phyloP scores from a whole-genome alignment of 768 basidiomycete species.

The Hebeloma cylindrosporum region DNA sequence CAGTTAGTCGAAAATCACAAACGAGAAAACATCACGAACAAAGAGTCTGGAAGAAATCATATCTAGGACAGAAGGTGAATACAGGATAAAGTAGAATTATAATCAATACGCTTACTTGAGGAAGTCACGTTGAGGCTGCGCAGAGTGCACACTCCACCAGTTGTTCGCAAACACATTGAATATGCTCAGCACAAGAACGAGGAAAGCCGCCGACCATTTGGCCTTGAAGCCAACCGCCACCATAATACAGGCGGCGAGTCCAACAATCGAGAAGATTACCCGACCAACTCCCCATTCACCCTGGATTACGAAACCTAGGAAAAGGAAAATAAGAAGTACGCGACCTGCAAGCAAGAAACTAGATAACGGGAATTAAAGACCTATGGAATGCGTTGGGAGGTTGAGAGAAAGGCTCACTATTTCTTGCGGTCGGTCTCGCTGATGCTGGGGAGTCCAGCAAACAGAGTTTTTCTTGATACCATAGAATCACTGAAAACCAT shows the following conservation, averaged over 20 bases:
- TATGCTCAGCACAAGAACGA: conserved; percentile 85
- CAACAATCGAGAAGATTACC: conserved; percentile 84
- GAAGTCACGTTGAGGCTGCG: conserved; percentile 97
- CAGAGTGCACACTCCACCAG: conserved; percentile 93
- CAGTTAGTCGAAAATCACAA: conserved; percentile 6
- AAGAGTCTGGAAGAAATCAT: conserved; percentile 99
- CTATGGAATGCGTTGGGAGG: not conserved
- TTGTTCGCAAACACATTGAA: conserved; percentile 99
- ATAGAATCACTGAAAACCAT: conserved; percentile 99
- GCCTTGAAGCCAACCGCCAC: conserved; percentile 99
- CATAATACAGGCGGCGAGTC: conserved; percentile 91
- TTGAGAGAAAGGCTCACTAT: conserved; percentile 63
- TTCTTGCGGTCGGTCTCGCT: conserved; percentile 97
- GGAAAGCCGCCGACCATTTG: conserved; percentile 96
- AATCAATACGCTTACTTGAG: conserved; percentile 71
- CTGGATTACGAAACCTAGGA: conserved; percentile 95
- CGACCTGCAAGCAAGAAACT: conserved; percentile 98
- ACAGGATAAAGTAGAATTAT: conserved; percentile 19
- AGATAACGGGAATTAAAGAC: conserved; percentile 3
- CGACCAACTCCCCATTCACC: conserved; percentile 88
- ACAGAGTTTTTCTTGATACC: conserved; percentile 80
- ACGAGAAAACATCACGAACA: conserved; percentile 40
- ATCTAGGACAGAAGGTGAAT: conserved; percentile 45
- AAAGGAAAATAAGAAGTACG: conserved; percentile 96
- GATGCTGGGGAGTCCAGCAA: conserved; percentile 87